Base-by-base conservation (phyloP, 345 rosid species). In the Rhizophora apiculata region DNA sequence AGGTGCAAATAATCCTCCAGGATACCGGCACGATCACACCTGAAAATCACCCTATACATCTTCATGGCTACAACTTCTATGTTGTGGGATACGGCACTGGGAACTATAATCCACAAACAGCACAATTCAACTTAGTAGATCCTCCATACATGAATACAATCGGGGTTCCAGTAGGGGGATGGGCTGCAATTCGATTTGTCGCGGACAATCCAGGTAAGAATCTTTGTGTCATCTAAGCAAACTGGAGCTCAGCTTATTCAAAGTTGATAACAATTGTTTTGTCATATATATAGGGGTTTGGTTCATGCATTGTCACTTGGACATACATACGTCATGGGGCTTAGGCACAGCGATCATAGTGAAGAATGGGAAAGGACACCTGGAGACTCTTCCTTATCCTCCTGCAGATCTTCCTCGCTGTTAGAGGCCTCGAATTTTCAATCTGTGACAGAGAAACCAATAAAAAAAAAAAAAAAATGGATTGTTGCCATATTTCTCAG, bases 1-100 rank as follows among this genome's bases (percentile, higher is more conserved):
- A 36, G 53, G 70, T 66, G 52, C 70, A 72, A 63, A 30, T 62
- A 1, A 20, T 67, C 19, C 31, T 73, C 13, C 72, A 73, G 39
- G 67, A 61, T 15, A 67, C 76, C 0, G 66, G 66, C 13, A 22
- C 66, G 21, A 1, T 59, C 5, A 59, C 67, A 0, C 11, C 30
- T 3, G 72, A 67, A 22, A 54, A 73, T 19, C 77, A 73, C 53
- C 76, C 72, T 8, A 73, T 73, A 16, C 76, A 73, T 61, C n/a
- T 73, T 3, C 76, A 73, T 37, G 76, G 76, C 18, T 52, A 62
- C 22, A 67, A 48, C 67, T 73, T 67, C 15, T 61, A 67, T 6
- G 72, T 73, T 1, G 72, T 61, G 29, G 68, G 76, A n/a, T 18
- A 6, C 18, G 72, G 72, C 0, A 34, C 20, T 53, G 67, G 58